A percentile compares a stretch with the other conserved stretches of the same genome.
Evolutionary conservation across 2,329 filamentous ascomycete genomes (phyloP).

Genomic region (Ophiocordyceps sinensis): DNA sequence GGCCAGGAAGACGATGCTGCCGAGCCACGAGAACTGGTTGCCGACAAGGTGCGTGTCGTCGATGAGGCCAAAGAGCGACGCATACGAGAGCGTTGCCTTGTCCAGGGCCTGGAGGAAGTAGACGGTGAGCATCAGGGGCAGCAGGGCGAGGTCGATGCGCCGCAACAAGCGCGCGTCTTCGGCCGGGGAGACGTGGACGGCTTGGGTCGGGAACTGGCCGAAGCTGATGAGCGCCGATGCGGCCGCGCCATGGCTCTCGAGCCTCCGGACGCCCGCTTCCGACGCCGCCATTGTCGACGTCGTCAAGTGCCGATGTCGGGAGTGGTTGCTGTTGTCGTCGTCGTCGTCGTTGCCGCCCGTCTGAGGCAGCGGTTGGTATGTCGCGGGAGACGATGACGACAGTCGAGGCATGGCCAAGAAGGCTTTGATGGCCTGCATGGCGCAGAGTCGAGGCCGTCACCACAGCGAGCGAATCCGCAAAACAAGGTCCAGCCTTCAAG

Average conservation of each 20-base stretch:
- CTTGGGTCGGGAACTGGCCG: constrained; percentile 18
- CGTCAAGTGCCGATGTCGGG: no score
- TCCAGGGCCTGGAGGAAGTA: constrained; percentile 51
- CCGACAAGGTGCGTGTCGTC: constrained; percentile 41
- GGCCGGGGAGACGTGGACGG: constrained; percentile 15
- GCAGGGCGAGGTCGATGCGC: constrained; percentile 24
- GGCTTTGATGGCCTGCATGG: no score
- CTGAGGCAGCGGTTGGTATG: no score
- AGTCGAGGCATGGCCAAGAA: no score
- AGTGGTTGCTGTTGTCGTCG: no score
- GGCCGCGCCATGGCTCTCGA: constrained; percentile 22
- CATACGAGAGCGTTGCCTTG: constrained; percentile 47
- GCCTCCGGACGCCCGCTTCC: no score
- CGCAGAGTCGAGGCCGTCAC: no score
- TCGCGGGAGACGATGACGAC: no score
- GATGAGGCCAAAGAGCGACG: constrained; percentile 48
- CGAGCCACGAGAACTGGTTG: constrained; percentile 45
- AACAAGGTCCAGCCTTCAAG: no score
- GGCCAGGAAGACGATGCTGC: constrained; percentile 45
- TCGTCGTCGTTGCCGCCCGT: no score
- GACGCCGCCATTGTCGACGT: no score
- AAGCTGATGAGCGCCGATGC: constrained; percentile 28
- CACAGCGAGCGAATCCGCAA: no score
- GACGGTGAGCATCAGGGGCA: constrained; percentile 36
- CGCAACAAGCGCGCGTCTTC: constrained; percentile 21